Evolutionary conservation across 2,329 filamentous ascomycete genomes (phyloP), one percentile per base, ranked within the genome.

Genomic region (Paecilomyces sp.): DNA sequence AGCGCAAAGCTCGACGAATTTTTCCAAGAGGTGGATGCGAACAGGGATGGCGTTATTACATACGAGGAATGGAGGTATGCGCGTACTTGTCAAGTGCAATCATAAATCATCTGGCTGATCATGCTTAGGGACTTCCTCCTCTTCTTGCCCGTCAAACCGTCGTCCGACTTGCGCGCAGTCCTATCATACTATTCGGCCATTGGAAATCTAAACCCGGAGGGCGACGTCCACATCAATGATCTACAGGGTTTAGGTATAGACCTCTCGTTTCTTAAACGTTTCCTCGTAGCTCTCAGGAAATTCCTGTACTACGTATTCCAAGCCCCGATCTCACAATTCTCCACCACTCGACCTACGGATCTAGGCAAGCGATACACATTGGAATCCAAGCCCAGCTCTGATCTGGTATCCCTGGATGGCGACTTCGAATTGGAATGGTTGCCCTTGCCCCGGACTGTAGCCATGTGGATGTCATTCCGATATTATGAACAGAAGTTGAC

Each of bases 11-110:
- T 99, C 54, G 85, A 91, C 64, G 84, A 87, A 63, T 97, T 99
- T 79, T 97, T 99, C 72, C 79, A 84, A 64, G 89, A 96, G 72
- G 89, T 99, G 68, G 94, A 99, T 74, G 83, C 85, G 71, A 93
- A 99, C 77, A 85, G 88, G 66, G 92, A 99, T 73, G 92, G 92
- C 2, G 80, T 81, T 64, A 96, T 97, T 67, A 92, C 83, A 63
- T 97, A 96, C 76, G 87, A 91, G 65, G 94, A 99, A 82, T 97
- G 94, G 94, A 88, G 93, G 93, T 97, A 86, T 77, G 88, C 80
- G 60, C 30, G 34, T 25, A 52, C 33, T 51, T 57, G 54, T 58
- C 57, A 54, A 50, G 31, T 61, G 58, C 54, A 61, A 18, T 57
- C 52, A 54, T 51, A 41, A 34, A 61, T 59, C 31, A 28, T 51